A percentile compares a stretch with the other conserved stretches of the same genome.
phyloP scores from a whole-genome alignment of 352 stramenopile species.

The Thraustotheca clavata region DNA sequence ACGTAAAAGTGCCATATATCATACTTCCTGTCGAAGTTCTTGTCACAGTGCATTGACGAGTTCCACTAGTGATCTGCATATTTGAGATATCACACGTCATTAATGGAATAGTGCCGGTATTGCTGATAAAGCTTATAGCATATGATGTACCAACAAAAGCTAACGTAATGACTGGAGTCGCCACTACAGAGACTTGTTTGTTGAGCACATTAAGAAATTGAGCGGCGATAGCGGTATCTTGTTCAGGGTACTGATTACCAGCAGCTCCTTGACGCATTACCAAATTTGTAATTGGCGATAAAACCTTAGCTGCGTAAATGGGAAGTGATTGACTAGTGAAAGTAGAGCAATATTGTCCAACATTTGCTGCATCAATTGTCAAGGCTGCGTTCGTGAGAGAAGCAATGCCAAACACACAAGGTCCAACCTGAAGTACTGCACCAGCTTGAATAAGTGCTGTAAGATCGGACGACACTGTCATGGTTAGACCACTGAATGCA shows the following conservation, averaged over 20 bases:
- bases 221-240: constrained; percentile 32
- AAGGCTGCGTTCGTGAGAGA: constrained; percentile 30
- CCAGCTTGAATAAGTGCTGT: constrained; percentile 8
- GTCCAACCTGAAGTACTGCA: constrained; percentile 38
- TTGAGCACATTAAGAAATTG: constrained; percentile 41
- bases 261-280: constrained; percentile 15
- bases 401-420: constrained; percentile 49
- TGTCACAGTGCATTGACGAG: constrained; percentile 28
- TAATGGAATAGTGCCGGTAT: constrained; percentile 48
- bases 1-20: constrained; percentile 54
- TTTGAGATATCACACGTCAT: constrained; percentile 32
- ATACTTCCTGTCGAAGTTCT: constrained; percentile 46
- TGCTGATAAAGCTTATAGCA: constrained; percentile 48
- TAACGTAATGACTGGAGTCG: constrained; percentile 28
- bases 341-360: constrained; percentile 42
- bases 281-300: constrained; percentile 20
- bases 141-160: constrained; percentile 56
- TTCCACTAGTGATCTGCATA: constrained; percentile 30
- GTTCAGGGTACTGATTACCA: constrained; percentile 22
- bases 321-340: constrained; percentile 32
- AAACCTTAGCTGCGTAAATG: constrained; percentile 53
- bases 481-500: constrained; percentile 47
- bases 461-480: constrained; percentile 30
- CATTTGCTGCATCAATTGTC: constrained; percentile 31
- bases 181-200: constrained; percentile 40